These are phyloP conservation scores for Quercus tomentella DNA, from an alignment of 331 rosid species.

Conservation along the genomic window DNA sequence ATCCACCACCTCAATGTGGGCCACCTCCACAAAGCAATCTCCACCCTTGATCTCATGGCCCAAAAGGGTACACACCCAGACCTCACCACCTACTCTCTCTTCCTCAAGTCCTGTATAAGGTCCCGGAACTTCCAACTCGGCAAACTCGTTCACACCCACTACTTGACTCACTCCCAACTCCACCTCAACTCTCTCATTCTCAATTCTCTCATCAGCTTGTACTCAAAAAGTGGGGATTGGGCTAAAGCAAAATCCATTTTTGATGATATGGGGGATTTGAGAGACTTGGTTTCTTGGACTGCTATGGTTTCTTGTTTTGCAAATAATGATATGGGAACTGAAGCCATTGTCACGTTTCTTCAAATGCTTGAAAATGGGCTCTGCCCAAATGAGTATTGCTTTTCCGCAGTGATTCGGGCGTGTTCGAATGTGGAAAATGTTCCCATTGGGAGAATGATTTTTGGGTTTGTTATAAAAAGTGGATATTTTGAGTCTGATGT, in stretches of 20 bases:
- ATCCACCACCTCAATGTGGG: too few species aligned
- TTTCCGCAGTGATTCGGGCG: constrained; percentile 24
- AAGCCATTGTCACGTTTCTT: constrained; percentile 28
- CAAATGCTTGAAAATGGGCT: constrained; percentile 27
- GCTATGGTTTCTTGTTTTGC: constrained; percentile 43
- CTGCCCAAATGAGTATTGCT: constrained; percentile 38
- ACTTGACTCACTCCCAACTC: too few species aligned
- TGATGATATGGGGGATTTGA: constrained; percentile 9
- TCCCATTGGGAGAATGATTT: constrained; percentile 9
- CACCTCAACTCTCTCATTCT: too few species aligned
- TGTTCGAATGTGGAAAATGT: constrained; percentile 15
- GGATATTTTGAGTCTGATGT: constrained; percentile 41
- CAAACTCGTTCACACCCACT: too few species aligned
- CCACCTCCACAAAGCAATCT: too few species aligned
- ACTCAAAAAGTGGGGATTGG: constrained; percentile 37
- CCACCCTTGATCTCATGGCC: too few species aligned
- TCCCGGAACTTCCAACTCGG: too few species aligned
- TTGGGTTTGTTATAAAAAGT: constrained; percentile 24
- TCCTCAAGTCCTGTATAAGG: constrained; percentile 39
- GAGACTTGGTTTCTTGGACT: constrained; percentile 42
- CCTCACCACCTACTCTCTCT: constrained; percentile 10
- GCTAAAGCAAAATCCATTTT: constrained; percentile 21
- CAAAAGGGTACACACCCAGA: too few species aligned
- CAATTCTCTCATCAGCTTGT: constrained; percentile 3
- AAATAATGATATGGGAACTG: constrained; percentile 11